A percentile compares a stretch with the other conserved stretches of the same genome.
Conservation (phyloP, 2,329 filamentous ascomycete genomes). For the Cladosporium austrohemisphaericum region DNA sequence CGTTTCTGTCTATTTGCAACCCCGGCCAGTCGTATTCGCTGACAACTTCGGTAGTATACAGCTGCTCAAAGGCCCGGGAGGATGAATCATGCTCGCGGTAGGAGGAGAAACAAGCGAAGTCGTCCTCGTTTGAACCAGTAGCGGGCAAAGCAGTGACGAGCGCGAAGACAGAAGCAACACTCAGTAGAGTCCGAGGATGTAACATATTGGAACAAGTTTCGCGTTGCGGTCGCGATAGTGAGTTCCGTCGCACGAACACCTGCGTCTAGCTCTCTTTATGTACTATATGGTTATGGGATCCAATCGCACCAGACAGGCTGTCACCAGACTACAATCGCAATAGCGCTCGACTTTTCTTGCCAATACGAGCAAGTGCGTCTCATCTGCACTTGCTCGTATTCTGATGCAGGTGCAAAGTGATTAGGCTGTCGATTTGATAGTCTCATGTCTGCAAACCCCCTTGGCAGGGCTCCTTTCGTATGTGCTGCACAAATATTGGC, state of each 20-base stretch:
- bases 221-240: not conserved
- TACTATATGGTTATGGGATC: not conserved
- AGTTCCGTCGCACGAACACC: not conserved
- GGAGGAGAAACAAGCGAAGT: conserved; percentile 12
- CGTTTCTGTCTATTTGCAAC: not conserved
- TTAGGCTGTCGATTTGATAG: not conserved
- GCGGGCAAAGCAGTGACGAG: not conserved
- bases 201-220: not conserved
- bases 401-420: not conserved
- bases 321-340: not conserved
- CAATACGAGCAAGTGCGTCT: not conserved
- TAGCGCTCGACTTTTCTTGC: not conserved
- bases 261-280: not conserved
- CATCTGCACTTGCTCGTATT: not conserved
- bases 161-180: not conserved
- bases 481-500: conserved; percentile 1
- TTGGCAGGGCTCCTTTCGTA: conserved; percentile 6
- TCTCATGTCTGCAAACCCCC: not conserved
- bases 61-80: not conserved
- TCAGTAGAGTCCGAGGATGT: not conserved
- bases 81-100: conserved; percentile 5
- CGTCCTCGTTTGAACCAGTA: conserved; percentile 7
- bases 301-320: not conserved
- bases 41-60: not conserved
- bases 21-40: no score